Conservation (phyloP, 441 rosid genomes). For the Pelargonium exstipulatum region DNA sequence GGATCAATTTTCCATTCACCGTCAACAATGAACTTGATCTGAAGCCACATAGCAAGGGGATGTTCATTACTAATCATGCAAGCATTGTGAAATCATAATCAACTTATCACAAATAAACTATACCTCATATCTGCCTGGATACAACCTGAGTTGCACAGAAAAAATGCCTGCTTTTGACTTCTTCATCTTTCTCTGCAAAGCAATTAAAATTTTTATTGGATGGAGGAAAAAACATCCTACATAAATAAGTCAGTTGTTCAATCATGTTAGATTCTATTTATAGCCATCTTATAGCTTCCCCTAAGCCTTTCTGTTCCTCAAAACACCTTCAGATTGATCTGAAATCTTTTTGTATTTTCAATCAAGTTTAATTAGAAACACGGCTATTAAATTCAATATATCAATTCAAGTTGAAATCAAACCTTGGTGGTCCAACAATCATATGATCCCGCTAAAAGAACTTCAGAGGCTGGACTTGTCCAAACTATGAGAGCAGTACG, state of each 20-base stretch:
- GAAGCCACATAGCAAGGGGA: conserved; percentile 20
- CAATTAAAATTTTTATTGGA: background rate
- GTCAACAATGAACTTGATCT: conserved; percentile 88
- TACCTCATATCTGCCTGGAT: conserved; percentile 51
- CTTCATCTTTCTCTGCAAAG: conserved; percentile 1
- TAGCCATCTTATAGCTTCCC: too few species aligned
- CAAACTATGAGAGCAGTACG: background rate
- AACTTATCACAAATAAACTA: background rate
- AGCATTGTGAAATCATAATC: background rate
- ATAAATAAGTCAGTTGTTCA: too few species aligned
- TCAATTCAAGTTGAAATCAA: background rate
- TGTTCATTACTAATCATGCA: background rate
- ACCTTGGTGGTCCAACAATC: background rate
- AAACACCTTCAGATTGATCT: too few species aligned
- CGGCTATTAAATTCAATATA: too few species aligned
- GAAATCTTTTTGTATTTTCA: too few species aligned
- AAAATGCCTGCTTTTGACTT: background rate
- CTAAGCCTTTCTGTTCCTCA: too few species aligned
- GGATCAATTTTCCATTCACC: conserved; percentile 87
- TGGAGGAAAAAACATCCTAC: too few species aligned
- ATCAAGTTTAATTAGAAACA: too few species aligned
- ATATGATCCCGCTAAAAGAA: background rate
- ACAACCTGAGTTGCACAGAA: background rate
- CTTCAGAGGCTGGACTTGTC: background rate
- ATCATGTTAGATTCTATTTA: too few species aligned